phyloP scores from a whole-genome alignment of 352 stramenopile species.

The Phytophthora citrophthora region DNA sequence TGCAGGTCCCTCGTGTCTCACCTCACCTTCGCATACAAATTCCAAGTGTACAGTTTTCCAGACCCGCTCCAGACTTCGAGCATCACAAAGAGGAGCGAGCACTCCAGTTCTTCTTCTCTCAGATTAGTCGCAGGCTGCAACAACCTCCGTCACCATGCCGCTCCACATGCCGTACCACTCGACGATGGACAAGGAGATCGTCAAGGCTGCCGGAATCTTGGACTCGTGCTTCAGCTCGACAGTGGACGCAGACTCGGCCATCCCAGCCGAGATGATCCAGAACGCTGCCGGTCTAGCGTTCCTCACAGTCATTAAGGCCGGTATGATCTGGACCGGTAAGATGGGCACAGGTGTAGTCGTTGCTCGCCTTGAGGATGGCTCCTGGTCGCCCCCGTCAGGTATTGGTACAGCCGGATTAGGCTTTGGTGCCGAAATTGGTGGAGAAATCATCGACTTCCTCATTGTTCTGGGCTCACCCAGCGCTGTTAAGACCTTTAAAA shows the following conservation, averaged over 20 bases:
- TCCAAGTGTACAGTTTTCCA: constrained; percentile 20
- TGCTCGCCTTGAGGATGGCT: constrained; percentile 77
- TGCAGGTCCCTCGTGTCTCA: constrained; percentile 6
- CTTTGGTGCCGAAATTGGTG: constrained; percentile 85
- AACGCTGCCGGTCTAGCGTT: constrained; percentile 81
- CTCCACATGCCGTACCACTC: constrained; percentile 89
- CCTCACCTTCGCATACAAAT: constrained; percentile 13
- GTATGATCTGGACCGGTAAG: constrained; percentile 86
- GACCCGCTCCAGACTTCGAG: constrained; percentile 14
- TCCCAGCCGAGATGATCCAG: constrained; percentile 83
- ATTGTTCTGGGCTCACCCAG: constrained; percentile 80
- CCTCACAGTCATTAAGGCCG: constrained; percentile 88
- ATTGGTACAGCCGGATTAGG: constrained; percentile 84
- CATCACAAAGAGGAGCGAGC: background rate
- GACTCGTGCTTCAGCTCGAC: constrained; percentile 86
- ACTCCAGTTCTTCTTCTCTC: background rate
- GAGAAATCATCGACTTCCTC: constrained; percentile 91
- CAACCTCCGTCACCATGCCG: constrained; percentile 49
- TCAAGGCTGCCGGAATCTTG: constrained; percentile 84
- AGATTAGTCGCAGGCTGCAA: background rate
- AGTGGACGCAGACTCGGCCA: constrained; percentile 71
- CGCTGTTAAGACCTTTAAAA: constrained; percentile 86
- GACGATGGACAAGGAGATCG: constrained; percentile 88
- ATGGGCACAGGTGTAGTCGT: constrained; percentile 86
- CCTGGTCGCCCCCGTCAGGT: constrained; percentile 83